A percentile compares a stretch with the other conserved stretches of the same genome.
Evolutionary conservation across 2,329 filamentous ascomycete species (phyloP).

Genomic region (Alternaria conjuncta): DNA sequence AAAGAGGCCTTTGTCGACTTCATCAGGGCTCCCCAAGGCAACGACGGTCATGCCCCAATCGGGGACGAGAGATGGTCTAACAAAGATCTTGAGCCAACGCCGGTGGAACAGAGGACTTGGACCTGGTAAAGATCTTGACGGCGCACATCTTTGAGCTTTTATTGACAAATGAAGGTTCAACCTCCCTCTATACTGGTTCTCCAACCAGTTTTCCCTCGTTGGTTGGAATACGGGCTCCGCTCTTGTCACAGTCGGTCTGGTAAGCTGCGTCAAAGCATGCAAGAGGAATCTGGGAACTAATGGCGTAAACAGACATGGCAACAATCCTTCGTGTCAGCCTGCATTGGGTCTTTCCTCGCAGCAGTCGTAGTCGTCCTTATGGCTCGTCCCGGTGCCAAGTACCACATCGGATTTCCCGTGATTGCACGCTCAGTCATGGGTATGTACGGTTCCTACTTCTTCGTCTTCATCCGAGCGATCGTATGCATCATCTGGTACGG

Average conservation of each 20-base stretch:
- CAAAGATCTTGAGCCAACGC: constrained; percentile 33
- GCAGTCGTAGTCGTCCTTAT: constrained; percentile 30
- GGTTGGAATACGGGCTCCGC: constrained; percentile 30
- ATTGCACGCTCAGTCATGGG: constrained; percentile 31
- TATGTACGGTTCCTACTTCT: constrained; percentile 50
- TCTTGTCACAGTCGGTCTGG: constrained; percentile 24
- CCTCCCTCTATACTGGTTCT: constrained; percentile 32
- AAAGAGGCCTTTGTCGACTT: constrained; percentile 27
- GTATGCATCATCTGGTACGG: constrained; percentile 52
- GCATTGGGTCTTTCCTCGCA: constrained; percentile 30
- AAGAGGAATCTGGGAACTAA: not conserved
- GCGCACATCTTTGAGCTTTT: not conserved
- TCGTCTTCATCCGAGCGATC: constrained; percentile 47
- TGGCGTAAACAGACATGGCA: constrained; percentile 24
- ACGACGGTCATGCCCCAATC: constrained; percentile 18
- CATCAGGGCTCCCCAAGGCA: constrained; percentile 19
- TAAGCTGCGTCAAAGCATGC: not conserved
- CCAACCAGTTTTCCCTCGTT: constrained; percentile 26
- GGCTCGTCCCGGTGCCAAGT: constrained; percentile 32
- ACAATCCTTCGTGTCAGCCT: constrained; percentile 30
- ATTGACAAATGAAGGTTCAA: constrained; percentile 17
- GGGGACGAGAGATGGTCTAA: constrained; percentile 32
- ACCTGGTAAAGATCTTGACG: constrained; percentile 20
- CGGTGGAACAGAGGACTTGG: constrained; percentile 30
- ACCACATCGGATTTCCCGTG: constrained; percentile 30